phyloP scores from a whole-genome alignment of 441 rosid genomes.

The Populus hybrid region DNA sequence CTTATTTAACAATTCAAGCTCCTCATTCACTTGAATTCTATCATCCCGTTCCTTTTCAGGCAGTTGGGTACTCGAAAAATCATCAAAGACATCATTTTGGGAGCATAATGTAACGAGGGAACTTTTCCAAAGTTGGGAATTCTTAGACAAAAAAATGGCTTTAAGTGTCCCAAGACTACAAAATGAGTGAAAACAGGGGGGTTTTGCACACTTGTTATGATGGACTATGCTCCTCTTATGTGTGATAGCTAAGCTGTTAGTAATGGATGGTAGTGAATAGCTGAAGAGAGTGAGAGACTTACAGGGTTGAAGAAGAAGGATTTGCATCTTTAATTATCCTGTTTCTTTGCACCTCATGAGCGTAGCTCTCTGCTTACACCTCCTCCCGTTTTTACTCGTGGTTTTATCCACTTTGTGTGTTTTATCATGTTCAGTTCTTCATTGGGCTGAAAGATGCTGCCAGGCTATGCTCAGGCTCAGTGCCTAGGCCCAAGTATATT shows the following conservation, averaged over 20 bases:
- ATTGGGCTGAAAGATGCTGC: not conserved
- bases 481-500: too few relatives aligned
- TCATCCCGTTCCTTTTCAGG: conserved; percentile 30
- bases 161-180: not conserved
- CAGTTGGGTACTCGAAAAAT: conserved; percentile 34
- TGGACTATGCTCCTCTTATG: conserved; percentile 10
- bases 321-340: conserved; percentile 52
- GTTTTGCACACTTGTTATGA: conserved; percentile 14
- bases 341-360: conserved; percentile 23
- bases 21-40: conserved; percentile 38
- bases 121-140: conserved; percentile 27
- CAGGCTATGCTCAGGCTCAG: too few relatives aligned
- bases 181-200: conserved; percentile 22
- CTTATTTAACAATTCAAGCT: conserved; percentile 60
- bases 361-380: conserved; percentile 3
- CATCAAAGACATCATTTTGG: conserved; percentile 40
- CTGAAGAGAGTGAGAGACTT: conserved; percentile 34
- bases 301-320: conserved; percentile 45
- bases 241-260: conserved; percentile 9
- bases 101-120: conserved; percentile 37
- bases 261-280: conserved; percentile 22
- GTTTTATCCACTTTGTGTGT: not conserved
- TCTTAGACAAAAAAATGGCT: conserved; percentile 9
- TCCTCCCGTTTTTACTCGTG: not conserved
- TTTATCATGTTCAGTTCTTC: not conserved